Evolutionary conservation across 306 rosid species (phyloP).

Genomic region (Fragaria nilgerrensis): DNA sequence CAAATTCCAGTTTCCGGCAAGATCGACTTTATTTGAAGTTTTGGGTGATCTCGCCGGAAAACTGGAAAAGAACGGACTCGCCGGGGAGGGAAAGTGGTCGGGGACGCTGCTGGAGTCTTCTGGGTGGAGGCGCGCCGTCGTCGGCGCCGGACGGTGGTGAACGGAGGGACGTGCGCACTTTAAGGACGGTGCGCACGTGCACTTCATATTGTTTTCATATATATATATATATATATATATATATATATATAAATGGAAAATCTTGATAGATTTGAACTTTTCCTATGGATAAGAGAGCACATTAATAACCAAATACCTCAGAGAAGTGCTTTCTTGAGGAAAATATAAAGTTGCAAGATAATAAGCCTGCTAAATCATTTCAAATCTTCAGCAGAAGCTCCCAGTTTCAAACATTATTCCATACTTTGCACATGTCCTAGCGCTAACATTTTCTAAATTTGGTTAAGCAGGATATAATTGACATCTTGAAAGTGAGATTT

Average conservation of each 20-base stretch:
- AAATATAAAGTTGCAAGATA: not conserved
- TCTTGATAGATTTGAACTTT: not conserved
- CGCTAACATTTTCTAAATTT: constrained; percentile 8
- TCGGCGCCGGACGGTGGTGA: too few species aligned
- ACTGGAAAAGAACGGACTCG: too few species aligned
- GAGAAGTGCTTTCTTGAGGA: not conserved
- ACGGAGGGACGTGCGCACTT: too few species aligned
- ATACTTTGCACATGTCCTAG: constrained; percentile 7
- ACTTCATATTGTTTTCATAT: too few species aligned
- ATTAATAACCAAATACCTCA: not conserved
- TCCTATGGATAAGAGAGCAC: not conserved
- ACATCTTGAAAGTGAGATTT: constrained; percentile 20
- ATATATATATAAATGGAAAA: not conserved
- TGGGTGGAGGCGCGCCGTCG: too few species aligned
- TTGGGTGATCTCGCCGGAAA: too few species aligned
- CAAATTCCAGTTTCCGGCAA: too few species aligned
- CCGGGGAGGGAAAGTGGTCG: too few species aligned
- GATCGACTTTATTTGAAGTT: too few species aligned
- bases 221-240: too few species aligned
- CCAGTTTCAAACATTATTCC: constrained; percentile 3
- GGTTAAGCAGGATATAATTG: constrained; percentile 10
- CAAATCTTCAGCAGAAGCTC: constrained; percentile 2
- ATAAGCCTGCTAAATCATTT: constrained; percentile 8
- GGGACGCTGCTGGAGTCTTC: too few species aligned
- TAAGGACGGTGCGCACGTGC: too few species aligned